A percentile compares a stretch with the other conserved stretches of the same genome.
phyloP scores from a whole-genome alignment of 805 yeast species.

The Geotrichum ghanense region DNA sequence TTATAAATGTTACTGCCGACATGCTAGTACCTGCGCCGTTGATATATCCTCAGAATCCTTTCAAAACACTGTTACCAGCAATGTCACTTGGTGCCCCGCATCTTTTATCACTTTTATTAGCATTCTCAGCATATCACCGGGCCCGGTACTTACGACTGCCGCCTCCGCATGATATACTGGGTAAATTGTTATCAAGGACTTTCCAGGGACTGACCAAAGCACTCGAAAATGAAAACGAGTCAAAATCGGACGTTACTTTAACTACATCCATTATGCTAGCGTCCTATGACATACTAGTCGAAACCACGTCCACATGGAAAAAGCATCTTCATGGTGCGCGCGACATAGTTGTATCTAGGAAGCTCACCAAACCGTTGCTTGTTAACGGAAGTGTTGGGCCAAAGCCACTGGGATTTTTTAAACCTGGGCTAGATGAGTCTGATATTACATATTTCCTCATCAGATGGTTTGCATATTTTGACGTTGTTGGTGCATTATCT shows the following conservation, averaged over 20 bases:
- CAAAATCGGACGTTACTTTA: conserved; percentile 56
- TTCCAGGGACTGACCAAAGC: conserved; percentile 43
- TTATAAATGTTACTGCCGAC: conserved; percentile 47
- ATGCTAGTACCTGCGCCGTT: conserved; percentile 56
- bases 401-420: conserved; percentile 11
- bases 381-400: conserved; percentile 9
- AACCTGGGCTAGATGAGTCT: conserved; percentile 11
- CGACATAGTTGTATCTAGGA: conserved; percentile 47
- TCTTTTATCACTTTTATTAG: conserved; percentile 43
- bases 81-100: conserved; percentile 52
- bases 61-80: conserved; percentile 50
- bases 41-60: conserved; percentile 51
- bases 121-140: conserved; percentile 36
- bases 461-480: conserved; percentile 61
- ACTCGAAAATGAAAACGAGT: conserved; percentile 38
- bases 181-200: conserved; percentile 43
- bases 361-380: conserved; percentile 25
- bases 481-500: conserved; percentile 51
- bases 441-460: conserved; percentile 42
- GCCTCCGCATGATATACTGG: conserved; percentile 29
- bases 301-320: conserved; percentile 36
- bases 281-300: conserved; percentile 39
- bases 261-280: conserved; percentile 49
- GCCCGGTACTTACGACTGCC: conserved; percentile 11
- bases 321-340: conserved; percentile 59